Percentiles rank a stretch among this genome's conserved stretches.
Evolutionary conservation across 2,329 filamentous ascomycete species (phyloP).

Genomic region (Alternaria sp.): DNA sequence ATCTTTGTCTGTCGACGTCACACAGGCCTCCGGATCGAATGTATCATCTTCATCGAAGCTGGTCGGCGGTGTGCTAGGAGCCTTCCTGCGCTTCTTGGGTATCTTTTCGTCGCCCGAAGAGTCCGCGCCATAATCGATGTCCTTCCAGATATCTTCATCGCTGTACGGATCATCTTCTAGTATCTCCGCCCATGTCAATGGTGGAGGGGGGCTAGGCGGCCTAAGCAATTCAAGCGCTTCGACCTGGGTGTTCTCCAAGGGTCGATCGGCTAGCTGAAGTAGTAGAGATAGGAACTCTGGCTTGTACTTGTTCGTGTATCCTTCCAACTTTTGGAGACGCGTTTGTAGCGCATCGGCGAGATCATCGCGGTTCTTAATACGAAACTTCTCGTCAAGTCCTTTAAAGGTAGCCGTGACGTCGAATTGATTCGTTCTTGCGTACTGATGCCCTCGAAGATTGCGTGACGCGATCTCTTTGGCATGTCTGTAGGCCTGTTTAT

Average conservation of each 20-base stretch:
- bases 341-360: slow-evolving; percentile 74
- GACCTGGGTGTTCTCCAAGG: slow-evolving; percentile 74
- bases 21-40: slow-evolving; percentile 43
- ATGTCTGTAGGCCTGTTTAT: slow-evolving; percentile 48
- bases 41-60: slow-evolving; percentile 51
- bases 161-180: slow-evolving; percentile 78
- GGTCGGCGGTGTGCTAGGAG: slow-evolving; percentile 43
- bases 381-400: slow-evolving; percentile 83
- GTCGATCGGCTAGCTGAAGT: slow-evolving; percentile 82
- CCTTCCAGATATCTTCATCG: slow-evolving; percentile 74
- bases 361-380: slow-evolving; percentile 79
- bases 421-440: slow-evolving; percentile 60
- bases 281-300: slow-evolving; percentile 84
- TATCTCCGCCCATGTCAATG: slow-evolving; percentile 81
- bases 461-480: slow-evolving; percentile 52
- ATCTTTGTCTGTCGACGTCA: slow-evolving; percentile 40
- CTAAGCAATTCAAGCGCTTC: slow-evolving; percentile 68
- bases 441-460: slow-evolving; percentile 53
- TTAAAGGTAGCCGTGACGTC: slow-evolving; percentile 53
- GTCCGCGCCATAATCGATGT: slow-evolving; percentile 71
- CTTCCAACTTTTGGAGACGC: slow-evolving; percentile 68
- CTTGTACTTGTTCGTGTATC: slow-evolving; percentile 68
- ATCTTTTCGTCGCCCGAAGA: slow-evolving; percentile 70
- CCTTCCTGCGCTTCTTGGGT: slow-evolving; percentile 33
- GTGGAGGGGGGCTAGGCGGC: slow-evolving; percentile 56